Evolutionary conservation across 2,329 filamentous ascomycete genomes (phyloP).

Genomic region (Arachnomyces sp.): DNA sequence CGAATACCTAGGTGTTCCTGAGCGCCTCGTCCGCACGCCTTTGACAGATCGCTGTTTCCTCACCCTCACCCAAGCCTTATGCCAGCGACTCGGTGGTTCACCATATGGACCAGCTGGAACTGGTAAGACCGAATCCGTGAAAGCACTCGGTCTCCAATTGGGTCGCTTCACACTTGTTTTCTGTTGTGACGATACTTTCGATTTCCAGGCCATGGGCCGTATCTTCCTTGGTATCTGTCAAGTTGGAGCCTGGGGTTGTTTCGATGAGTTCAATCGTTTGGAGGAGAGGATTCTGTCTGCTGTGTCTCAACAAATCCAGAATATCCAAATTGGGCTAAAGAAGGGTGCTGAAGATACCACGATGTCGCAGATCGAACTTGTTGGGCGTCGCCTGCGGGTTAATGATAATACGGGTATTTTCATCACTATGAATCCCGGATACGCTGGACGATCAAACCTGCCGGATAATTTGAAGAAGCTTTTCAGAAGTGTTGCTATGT

Average conservation of each 20-base stretch:
- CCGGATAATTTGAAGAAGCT: conserved; percentile 99
- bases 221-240: conserved; percentile 99
- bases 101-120: conserved; percentile 96
- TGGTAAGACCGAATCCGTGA: conserved; percentile 98
- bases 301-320: conserved; percentile 98
- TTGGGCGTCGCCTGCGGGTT: conserved; percentile 81
- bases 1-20: conserved; percentile 92
- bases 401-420: conserved; percentile 95
- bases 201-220: conserved; percentile 98
- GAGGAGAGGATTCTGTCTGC: conserved; percentile 96
- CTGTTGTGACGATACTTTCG: conserved; percentile 98
- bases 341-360: conserved; percentile 66
- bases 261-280: conserved; percentile 98
- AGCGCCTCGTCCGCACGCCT: conserved; percentile 91
- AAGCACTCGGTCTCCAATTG: conserved; percentile 90
- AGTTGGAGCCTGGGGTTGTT: conserved; percentile 98
- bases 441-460: conserved; percentile 93
- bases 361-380: conserved; percentile 84
- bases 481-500: conserved; percentile 99
- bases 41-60: conserved; percentile 97
- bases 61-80: conserved; percentile 90
- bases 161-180: conserved; percentile 97
- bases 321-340: conserved; percentile 92
- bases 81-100: conserved; percentile 89
- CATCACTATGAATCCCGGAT: conserved; percentile 99